A percentile compares a stretch with the other conserved stretches of the same genome.
phyloP scores from a whole-genome alignment of 2,329 filamentous ascomycete genomes.

The Ceratocystis papillata region DNA sequence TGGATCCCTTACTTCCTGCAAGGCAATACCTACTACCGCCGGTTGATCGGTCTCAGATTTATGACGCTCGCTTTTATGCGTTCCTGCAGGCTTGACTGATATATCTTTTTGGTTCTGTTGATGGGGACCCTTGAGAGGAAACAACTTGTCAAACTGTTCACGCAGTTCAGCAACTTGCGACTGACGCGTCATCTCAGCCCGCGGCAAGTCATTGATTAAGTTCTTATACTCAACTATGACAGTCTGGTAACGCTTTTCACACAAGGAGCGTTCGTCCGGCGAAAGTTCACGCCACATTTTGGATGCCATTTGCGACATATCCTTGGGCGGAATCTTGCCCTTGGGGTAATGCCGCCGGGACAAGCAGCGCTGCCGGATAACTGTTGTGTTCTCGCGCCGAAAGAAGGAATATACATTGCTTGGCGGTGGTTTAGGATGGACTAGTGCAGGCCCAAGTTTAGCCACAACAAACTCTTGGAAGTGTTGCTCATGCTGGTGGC shows the following conservation, averaged over 20 bases:
- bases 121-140: constrained; percentile 29
- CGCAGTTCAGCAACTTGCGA: constrained; percentile 47
- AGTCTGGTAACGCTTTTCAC: constrained; percentile 54
- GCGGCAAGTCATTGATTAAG: not conserved
- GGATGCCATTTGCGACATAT: constrained; percentile 50
- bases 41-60: not conserved
- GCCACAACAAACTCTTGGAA: constrained; percentile 42
- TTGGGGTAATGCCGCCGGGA: constrained; percentile 27
- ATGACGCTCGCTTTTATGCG: not conserved
- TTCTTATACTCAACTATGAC: constrained; percentile 50
- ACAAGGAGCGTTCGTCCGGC: constrained; percentile 58
- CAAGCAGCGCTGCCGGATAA: constrained; percentile 49
- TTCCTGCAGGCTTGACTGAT: not conserved
- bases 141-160: constrained; percentile 44
- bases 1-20: not conserved
- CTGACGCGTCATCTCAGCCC: constrained; percentile 60
- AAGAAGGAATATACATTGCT: constrained; percentile 84
- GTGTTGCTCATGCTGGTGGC: constrained; percentile 47
- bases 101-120: constrained; percentile 1
- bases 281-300: constrained; percentile 87
- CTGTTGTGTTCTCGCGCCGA: constrained; percentile 66
- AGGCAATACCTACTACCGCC: not conserved
- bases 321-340: constrained; percentile 22
- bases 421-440: constrained; percentile 59
- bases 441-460: constrained; percentile 62